Evolutionary conservation across 495 filamentous ascomycete genomes (phyloP).

Genomic region (Penicillium ucsense): DNA sequence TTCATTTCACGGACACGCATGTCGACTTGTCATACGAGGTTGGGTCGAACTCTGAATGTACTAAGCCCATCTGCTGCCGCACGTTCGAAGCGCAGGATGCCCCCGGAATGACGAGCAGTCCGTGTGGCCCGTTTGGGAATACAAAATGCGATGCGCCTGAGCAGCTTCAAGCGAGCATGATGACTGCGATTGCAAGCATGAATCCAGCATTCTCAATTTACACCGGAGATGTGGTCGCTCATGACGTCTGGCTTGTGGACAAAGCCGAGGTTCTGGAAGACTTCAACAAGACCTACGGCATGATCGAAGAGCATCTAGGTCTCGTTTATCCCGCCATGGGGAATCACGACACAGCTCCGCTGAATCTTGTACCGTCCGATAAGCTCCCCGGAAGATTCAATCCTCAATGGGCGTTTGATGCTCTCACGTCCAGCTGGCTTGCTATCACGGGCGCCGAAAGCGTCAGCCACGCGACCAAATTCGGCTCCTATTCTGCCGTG

Average conservation of each 20-base stretch:
- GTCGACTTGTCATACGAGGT: conserved; percentile 41
- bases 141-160: conserved; percentile 41
- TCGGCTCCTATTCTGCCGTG: conserved; percentile 41
- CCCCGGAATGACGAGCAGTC: conserved; percentile 31
- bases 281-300: conserved; percentile 34
- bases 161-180: conserved; percentile 43
- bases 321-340: conserved; percentile 42
- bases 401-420: conserved; percentile 44
- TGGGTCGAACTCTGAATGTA: conserved; percentile 41
- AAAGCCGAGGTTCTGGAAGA: conserved; percentile 30
- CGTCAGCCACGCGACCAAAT: conserved; percentile 23
- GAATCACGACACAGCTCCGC: conserved; percentile 46
- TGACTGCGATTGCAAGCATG: conserved; percentile 31
- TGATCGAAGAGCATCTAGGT: conserved; percentile 20
- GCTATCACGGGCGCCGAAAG: conserved; percentile 32
- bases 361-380: conserved; percentile 40
- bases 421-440: conserved; percentile 36
- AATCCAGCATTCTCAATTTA: conserved; percentile 21
- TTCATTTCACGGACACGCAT: conserved; percentile 49
- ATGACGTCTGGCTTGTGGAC: conserved; percentile 21
- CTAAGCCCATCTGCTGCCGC: conserved; percentile 48
- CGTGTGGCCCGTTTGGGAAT: conserved; percentile 40
- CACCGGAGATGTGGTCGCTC: conserved; percentile 22
- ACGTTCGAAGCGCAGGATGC: conserved; percentile 32
- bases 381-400: conserved; percentile 19